Percentiles rank a stretch among this genome's conserved stretches.
phyloP scores from a whole-genome alignment of 495 filamentous ascomycete genomes.

The Trichocladium antarcticum region DNA sequence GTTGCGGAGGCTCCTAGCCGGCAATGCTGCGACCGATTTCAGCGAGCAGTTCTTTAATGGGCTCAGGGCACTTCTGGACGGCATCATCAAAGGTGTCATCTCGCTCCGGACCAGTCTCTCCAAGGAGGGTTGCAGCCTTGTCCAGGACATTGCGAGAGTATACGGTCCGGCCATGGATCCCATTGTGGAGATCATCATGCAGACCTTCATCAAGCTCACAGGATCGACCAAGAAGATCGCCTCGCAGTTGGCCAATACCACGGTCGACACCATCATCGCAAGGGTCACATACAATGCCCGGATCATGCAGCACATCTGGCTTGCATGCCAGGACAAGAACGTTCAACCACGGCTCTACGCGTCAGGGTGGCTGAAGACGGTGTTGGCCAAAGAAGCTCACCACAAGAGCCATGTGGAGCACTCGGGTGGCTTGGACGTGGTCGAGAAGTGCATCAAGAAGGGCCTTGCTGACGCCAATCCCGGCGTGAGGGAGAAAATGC shows the following conservation, averaged over 20 bases:
- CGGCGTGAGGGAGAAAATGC: conserved; percentile 70
- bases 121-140: conserved; percentile 67
- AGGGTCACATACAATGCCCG: conserved; percentile 67
- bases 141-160: conserved; percentile 73
- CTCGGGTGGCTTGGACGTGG: conserved; percentile 62
- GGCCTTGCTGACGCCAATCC: conserved; percentile 80
- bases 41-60: conserved; percentile 52
- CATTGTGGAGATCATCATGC: conserved; percentile 83
- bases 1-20: conserved; percentile 64
- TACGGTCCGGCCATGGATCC: conserved; percentile 71
- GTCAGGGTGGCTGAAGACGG: conserved; percentile 69
- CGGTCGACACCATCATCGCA: conserved; percentile 63
- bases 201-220: conserved; percentile 79
- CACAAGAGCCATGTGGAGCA: conserved; percentile 78
- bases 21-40: conserved; percentile 75
- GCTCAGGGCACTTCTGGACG: conserved; percentile 68
- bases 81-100: conserved; percentile 76
- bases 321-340: conserved; percentile 83
- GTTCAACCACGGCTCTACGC: conserved; percentile 68
- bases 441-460: conserved; percentile 82
- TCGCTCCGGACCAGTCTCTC: conserved; percentile 84
- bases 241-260: conserved; percentile 63
- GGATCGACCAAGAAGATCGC: conserved; percentile 82
- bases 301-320: conserved; percentile 70
- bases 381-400: conserved; percentile 65